Conservation (phyloP, 257 asterid genomes). For the Eustoma russellianum region DNA sequence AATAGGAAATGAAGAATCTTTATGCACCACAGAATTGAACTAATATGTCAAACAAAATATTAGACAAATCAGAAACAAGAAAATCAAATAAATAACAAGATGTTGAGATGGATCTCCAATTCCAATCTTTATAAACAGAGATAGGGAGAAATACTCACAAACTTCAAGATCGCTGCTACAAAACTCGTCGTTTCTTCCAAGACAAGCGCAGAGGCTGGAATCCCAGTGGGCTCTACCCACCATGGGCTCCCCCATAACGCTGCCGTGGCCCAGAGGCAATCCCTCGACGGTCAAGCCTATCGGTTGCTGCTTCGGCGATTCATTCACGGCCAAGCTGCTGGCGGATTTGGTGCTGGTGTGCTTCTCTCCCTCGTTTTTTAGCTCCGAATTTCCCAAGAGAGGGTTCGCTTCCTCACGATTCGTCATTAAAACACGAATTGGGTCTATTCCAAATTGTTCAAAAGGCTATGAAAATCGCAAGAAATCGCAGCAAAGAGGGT, state of each 20-base stretch:
- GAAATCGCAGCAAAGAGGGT: no score
- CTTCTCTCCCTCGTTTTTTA: conserved; percentile 11
- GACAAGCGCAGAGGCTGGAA: conserved; percentile 30
- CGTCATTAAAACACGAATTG: conserved; percentile 28
- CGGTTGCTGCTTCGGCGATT: conserved; percentile 21
- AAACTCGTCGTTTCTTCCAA: conserved; percentile 36
- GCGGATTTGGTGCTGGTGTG: conserved; percentile 12
- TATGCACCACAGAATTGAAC: neutral
- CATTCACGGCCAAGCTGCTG: conserved; percentile 20
- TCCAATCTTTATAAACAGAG: no score
- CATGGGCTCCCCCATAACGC: conserved; percentile 34
- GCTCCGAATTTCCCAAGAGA: conserved; percentile 28
- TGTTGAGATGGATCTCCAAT: neutral
- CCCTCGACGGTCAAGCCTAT: conserved; percentile 75
- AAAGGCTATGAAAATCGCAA: no score
- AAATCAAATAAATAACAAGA: conserved; percentile 6
- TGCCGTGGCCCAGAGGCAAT: conserved; percentile 34
- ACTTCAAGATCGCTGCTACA: conserved; percentile 53
- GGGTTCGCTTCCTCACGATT: conserved; percentile 57
- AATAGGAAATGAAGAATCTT: no score
- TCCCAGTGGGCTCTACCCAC: conserved; percentile 33
- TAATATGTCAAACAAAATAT: neutral
- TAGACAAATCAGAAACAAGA: neutral
- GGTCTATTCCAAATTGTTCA: no score
- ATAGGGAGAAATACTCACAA: conserved; percentile 26